A percentile compares a stretch with the other conserved stretches of the same genome.
Conservation (phyloP, 1,284 basidiomycete species). For the Fomes fomentarius region DNA sequence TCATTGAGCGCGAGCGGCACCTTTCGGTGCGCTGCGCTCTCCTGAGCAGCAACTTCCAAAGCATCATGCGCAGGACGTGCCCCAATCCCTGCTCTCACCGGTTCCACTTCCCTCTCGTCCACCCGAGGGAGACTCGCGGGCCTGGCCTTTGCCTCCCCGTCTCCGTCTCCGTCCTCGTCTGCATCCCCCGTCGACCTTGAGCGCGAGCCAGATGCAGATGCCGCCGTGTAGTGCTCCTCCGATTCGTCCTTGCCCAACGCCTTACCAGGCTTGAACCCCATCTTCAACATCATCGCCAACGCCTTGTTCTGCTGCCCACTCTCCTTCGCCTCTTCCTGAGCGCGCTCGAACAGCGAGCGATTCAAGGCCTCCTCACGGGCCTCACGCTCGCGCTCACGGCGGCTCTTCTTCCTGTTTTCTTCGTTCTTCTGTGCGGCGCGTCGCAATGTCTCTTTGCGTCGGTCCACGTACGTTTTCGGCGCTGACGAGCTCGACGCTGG, state of each 20-base stretch:
- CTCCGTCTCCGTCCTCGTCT: slow-evolving; percentile 66
- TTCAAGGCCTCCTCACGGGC: slow-evolving; percentile 74
- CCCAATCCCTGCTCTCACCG: slow-evolving; percentile 19
- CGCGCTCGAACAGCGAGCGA: slow-evolving; percentile 78
- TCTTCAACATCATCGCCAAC: slow-evolving; percentile 85
- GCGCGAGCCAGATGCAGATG: no score
- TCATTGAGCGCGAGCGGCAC: slow-evolving; percentile 74
- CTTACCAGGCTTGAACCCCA: slow-evolving; percentile 85
- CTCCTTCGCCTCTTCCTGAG: slow-evolving; percentile 61
- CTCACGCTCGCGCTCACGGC: slow-evolving; percentile 73
- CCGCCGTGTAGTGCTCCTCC: no score
- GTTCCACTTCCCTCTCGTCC: slow-evolving; percentile 12
- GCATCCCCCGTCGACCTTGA: slow-evolving; percentile 63
- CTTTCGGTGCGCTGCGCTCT: slow-evolving; percentile 43
- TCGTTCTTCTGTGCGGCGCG: slow-evolving; percentile 64
- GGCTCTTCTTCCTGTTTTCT: slow-evolving; percentile 62
- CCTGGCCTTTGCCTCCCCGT: background rate
- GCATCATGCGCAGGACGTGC: slow-evolving; percentile 10
- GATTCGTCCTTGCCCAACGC: slow-evolving; percentile 55
- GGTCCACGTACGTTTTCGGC: slow-evolving; percentile 66
- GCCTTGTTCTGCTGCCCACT: slow-evolving; percentile 62
- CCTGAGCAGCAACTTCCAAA: slow-evolving; percentile 7
- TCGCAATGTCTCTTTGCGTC: slow-evolving; percentile 64
- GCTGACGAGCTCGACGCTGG: slow-evolving; percentile 34
- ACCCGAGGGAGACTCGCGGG: background rate